Evolutionary conservation across 495 filamentous ascomycete species (phyloP).

Genomic region (Entonaema liquescens): DNA sequence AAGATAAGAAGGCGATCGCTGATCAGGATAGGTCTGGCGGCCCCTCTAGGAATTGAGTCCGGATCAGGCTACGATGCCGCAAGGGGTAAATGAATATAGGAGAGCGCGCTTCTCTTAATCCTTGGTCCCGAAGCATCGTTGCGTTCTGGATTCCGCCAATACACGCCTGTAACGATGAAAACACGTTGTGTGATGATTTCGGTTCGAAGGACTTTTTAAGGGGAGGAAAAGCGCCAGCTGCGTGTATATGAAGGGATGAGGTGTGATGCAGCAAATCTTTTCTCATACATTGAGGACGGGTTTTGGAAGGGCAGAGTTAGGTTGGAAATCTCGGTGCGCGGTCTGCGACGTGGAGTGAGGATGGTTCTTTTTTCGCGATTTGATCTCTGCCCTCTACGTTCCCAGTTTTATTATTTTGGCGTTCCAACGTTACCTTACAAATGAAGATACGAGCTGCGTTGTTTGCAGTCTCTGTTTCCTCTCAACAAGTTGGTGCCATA

Average conservation of each 20-base stretch:
- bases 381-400: conserved; percentile 26
- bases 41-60: conserved; percentile 13
- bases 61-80: neutral
- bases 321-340: conserved; percentile 36
- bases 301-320: conserved; percentile 31
- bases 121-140: neutral
- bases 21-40: conserved; percentile 61
- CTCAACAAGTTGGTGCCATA: neutral
- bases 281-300: conserved; percentile 40
- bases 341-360: conserved; percentile 26
- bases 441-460: conserved; percentile 3
- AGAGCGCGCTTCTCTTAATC: neutral
- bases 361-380: conserved; percentile 22
- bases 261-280: conserved; percentile 37
- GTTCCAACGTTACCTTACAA: conserved; percentile 21
- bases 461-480: conserved; percentile 6
- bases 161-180: conserved; percentile 3
- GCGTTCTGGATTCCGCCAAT: conserved; percentile 1
- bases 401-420: conserved; percentile 25
- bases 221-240: neutral
- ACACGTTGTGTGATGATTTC: conserved; percentile 7
- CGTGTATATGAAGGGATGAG: conserved; percentile 41
- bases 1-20: conserved; percentile 76
- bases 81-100: conserved; percentile 1
- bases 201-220: conserved; percentile 2